Conservation (phyloP, 2,329 filamentous ascomycete species). For the Pyrenophora seminiperda region DNA sequence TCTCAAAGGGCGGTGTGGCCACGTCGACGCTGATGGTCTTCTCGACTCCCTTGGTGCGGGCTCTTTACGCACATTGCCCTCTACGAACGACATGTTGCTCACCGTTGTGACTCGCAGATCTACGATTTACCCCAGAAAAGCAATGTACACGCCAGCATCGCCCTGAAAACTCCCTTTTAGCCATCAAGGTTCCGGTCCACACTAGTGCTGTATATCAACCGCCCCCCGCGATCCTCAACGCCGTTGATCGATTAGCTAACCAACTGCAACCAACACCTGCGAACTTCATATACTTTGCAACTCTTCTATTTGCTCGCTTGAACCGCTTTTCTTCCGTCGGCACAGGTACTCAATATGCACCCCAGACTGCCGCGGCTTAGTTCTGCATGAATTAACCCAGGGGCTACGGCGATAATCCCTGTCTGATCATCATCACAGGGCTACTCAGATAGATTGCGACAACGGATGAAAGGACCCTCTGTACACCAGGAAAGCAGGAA, state of each 20-base stretch:
- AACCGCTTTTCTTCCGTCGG: conserved; percentile 15
- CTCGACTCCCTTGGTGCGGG: no score
- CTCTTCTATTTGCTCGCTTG: conserved; percentile 30
- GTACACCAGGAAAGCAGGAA: conserved; percentile 19
- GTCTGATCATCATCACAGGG: conserved; percentile 30
- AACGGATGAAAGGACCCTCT: conserved; percentile 43
- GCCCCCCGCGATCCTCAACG: conserved; percentile 18
- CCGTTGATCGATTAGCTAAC: conserved; percentile 7
- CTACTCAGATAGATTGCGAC: conserved; percentile 35
- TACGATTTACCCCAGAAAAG: conserved; percentile 21
- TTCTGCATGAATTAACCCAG: conserved; percentile 27
- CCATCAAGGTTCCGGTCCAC: conserved; percentile 20
- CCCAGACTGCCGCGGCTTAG: conserved; percentile 37
- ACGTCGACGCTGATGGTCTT: no score
- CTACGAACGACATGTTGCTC: not conserved
- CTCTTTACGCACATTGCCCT: no score
- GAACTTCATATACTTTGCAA: conserved; percentile 9
- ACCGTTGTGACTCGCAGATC: conserved; percentile 7
- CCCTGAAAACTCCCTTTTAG: conserved; percentile 28
- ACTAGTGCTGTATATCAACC: conserved; percentile 7
- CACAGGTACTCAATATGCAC: conserved; percentile 34
- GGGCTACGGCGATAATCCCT: conserved; percentile 32
- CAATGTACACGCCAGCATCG: conserved; percentile 11
- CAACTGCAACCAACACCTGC: conserved; percentile 13
- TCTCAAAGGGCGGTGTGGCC: no score